Percentiles rank a stretch among this genome's conserved stretches.
phyloP scores from a whole-genome alignment of 2,329 filamentous ascomycete species.

The Ilyonectria robusta region DNA sequence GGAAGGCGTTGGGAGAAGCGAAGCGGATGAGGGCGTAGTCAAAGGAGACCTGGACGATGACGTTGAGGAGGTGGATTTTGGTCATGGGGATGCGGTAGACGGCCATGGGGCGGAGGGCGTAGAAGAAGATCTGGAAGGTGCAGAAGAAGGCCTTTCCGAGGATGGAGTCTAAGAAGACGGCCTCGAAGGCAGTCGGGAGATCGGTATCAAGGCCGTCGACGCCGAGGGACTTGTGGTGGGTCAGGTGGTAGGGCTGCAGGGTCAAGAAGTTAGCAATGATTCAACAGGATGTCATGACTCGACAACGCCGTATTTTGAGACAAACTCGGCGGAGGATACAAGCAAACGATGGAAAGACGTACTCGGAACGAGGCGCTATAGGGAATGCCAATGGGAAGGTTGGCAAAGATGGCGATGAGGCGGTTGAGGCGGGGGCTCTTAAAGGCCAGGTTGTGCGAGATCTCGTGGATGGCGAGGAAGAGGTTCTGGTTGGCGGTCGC shows the following conservation, averaged over 20 bases:
- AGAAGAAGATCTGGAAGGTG: constrained; percentile 99
- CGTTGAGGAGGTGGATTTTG: constrained; percentile 85
- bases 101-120: constrained; percentile 95
- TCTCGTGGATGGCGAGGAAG: constrained; percentile 98
- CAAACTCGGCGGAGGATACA: background rate
- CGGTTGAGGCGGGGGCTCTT: constrained; percentile 84
- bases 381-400: constrained; percentile 94
- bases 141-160: constrained; percentile 98
- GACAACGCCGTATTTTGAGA: background rate
- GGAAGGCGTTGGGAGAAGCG: constrained; percentile 75
- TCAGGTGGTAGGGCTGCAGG: constrained; percentile 90
- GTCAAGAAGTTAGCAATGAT: constrained; percentile 38
- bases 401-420: constrained; percentile 91
- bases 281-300: background rate
- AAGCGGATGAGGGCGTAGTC: constrained; percentile 77
- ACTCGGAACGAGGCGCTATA: constrained; percentile 97
- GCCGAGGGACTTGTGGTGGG: constrained; percentile 98
- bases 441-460: constrained; percentile 98
- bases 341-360: constrained; percentile 51
- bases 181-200: constrained; percentile 92
- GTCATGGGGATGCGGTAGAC: constrained; percentile 93
- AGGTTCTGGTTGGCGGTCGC: constrained; percentile 98
- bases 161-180: constrained; percentile 92
- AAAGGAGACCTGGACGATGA: constrained; percentile 82
- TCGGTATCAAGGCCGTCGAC: constrained; percentile 97